Percentiles rank a stretch among this genome's conserved stretches.
Conservation (phyloP, 805 yeast species). For the Candida silvatica region DNA sequence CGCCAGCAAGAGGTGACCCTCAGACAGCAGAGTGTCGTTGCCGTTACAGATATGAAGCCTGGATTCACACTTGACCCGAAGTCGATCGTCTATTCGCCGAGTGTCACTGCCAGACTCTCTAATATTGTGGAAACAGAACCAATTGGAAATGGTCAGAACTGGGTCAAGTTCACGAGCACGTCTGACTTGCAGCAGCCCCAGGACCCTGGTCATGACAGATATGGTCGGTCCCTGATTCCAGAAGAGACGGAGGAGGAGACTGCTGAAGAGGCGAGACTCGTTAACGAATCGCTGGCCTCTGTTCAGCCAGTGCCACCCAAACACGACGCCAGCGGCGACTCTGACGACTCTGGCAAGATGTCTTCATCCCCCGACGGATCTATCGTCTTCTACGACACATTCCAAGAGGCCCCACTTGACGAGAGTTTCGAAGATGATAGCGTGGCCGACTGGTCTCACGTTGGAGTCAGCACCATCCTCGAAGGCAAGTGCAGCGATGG, state of each 20-base stretch:
- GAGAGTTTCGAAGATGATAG: not conserved
- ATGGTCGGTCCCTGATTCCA: not conserved
- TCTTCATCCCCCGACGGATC: not conserved
- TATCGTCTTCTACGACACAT: constrained; percentile 5
- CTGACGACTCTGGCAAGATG: no score
- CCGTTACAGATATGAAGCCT: constrained; percentile 10
- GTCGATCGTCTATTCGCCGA: constrained; percentile 14
- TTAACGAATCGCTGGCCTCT: not conserved
- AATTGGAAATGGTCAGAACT: constrained; percentile 3
- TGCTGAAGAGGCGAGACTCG: not conserved
- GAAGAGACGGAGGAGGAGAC: not conserved
- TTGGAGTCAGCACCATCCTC: not conserved
- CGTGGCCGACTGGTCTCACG: constrained; percentile 1
- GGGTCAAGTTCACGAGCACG: constrained; percentile 5
- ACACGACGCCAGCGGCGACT: no score
- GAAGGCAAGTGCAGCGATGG: no score
- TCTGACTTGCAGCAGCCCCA: not conserved
- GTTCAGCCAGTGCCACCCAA: no score
- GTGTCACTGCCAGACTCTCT: constrained; percentile 13
- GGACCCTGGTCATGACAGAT: not conserved
- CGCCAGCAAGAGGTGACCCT: constrained; percentile 13
- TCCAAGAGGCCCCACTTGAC: constrained; percentile 1
- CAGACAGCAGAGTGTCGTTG: constrained; percentile 14
- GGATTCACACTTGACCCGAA: not conserved
- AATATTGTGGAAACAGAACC: not conserved